Evolutionary conservation across 176 grass and related monocot genomes (phyloP).

Genomic region (bread wheat (Triticum aestivum)): IWGSC_CS_RefSeq_v2.1 NC_057802.1:159417826-159418325

Average conservation of each 20-base stretch:
- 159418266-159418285: background rate
- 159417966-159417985: background rate
- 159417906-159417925: background rate
- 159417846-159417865: background rate
- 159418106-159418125: background rate
- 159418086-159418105: background rate
- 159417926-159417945: background rate
- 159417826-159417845: background rate
- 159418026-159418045: background rate
- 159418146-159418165: background rate
- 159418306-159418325: slow-evolving; percentile 30
- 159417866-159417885: background rate
- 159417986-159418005: background rate
- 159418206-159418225: background rate
- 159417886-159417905: too few relatives aligned
- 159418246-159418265: background rate
- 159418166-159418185: background rate
- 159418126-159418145: background rate
- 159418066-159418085: background rate
- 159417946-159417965: background rate
- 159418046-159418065: background rate
- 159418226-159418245: background rate
- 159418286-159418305: background rate
- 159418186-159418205: background rate
- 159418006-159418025: background rate